phyloP scores from a whole-genome alignment of 768 basidiomycete species.

The Tricholoma hemisulphureum region DNA sequence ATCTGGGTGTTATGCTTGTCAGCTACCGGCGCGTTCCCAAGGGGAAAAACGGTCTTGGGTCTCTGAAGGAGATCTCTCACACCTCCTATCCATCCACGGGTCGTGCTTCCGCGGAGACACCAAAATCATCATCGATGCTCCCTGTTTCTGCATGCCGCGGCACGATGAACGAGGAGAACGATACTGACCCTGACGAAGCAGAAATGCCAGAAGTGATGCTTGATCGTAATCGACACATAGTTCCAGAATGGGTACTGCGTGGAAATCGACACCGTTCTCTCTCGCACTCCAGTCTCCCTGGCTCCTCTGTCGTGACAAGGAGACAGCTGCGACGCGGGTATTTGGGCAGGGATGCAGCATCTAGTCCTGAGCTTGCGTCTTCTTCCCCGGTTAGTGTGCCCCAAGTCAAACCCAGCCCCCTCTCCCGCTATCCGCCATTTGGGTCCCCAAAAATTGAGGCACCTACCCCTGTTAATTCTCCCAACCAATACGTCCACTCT shows the following conservation, averaged over 20 bases:
- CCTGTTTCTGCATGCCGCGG: conserved; percentile 20
- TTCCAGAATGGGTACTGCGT: conserved; percentile 87
- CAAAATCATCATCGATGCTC: conserved; percentile 14
- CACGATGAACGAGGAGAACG: conserved; percentile 26
- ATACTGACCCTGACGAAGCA: conserved; percentile 60
- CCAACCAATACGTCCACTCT: conserved; percentile 32
- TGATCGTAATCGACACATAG: conserved; percentile 91
- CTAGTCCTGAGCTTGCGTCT: conserved; percentile 65
- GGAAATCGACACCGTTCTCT: conserved; percentile 48
- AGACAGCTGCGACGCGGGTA: conserved; percentile 41
- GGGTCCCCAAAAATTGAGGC: conserved; percentile 40
- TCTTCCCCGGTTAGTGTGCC: conserved; percentile 22
- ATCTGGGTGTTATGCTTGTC: conserved; percentile 97
- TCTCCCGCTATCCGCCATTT: conserved; percentile 39
- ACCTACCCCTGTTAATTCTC: conserved; percentile 52
- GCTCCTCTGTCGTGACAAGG: conserved; percentile 30
- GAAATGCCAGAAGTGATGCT: conserved; percentile 95
- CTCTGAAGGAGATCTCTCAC: conserved; percentile 20
- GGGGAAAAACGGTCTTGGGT: conserved; percentile 24
- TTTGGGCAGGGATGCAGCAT: conserved; percentile 55
- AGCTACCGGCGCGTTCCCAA: conserved; percentile 83
- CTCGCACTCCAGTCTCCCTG: conserved; percentile 46
- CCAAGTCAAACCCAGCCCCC: conserved; percentile 37
- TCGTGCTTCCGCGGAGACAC: conserved; percentile 25
- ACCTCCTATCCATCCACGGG: conserved; percentile 22